Conservation (phyloP, 495 filamentous ascomycete genomes). For the Peziza echinospora region DNA sequence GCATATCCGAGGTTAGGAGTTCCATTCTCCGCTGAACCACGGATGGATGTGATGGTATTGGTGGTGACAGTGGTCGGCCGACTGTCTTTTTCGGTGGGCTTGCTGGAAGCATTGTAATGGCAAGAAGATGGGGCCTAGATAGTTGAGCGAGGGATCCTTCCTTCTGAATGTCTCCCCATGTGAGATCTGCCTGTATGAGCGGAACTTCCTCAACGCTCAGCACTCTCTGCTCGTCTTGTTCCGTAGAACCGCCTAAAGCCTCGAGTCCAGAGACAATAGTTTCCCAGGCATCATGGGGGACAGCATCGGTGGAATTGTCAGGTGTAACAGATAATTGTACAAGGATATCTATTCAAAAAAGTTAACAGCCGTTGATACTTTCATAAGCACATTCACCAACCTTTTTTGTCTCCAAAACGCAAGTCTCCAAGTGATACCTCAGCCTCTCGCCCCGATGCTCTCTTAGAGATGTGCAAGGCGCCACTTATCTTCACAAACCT, state of each 20-base stretch:
- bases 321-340: conserved; percentile 87
- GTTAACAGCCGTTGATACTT: conserved; percentile 1
- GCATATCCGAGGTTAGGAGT: conserved; percentile 91
- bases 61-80: conserved; percentile 45
- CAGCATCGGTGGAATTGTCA: conserved; percentile 62
- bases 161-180: conserved; percentile 80
- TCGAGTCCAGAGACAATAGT: conserved; percentile 89
- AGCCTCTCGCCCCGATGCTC: conserved; percentile 87
- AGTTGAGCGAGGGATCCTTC: conserved; percentile 76
- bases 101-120: conserved; percentile 93
- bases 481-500: conserved; percentile 98
- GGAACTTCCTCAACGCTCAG: conserved; percentile 87
- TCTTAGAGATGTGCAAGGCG: conserved; percentile 88
- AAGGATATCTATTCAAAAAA: conserved; percentile 44
- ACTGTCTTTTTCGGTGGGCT: conserved; percentile 35
- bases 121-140: conserved; percentile 74
- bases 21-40: conserved; percentile 98
- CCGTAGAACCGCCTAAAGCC: conserved; percentile 74
- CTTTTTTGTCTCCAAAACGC: conserved; percentile 86
- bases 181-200: conserved; percentile 83
- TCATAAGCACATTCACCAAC: conserved; percentile 20
- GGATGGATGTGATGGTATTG: conserved; percentile 85
- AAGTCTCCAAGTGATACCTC: conserved; percentile 86
- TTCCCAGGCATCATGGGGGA: conserved; percentile 92
- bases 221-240: conserved; percentile 66